Evolutionary conservation across 495 filamentous ascomycete genomes (phyloP), one percentile per base, ranked within the genome.

Genomic region (Hyphodiscus hymeniophilus): DNA sequence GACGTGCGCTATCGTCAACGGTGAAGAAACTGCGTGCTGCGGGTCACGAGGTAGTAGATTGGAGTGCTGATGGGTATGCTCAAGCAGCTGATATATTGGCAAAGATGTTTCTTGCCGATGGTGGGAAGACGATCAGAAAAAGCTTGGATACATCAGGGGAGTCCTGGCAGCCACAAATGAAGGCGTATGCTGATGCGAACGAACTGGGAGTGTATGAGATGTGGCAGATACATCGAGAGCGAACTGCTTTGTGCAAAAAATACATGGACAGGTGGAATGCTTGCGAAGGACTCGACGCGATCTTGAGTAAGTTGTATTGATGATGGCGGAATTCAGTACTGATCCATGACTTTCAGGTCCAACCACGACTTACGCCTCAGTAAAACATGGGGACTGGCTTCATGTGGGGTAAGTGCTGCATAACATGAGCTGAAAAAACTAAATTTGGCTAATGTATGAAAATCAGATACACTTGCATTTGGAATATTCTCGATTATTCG

Each of bases 1-100:
- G 48, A 17, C 47, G 73, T 8, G 69, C 66, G 2, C 54, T 80
- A 35, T 42, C n/a, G n/a, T 15, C 12, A 15, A 38, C 34, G 7
- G 34, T 16, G 6, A 7, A 16, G 18, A 38, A 38, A 13, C 18
- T 38, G 7, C 2, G 34, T 6, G 34, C 34, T 15, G 34, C 34
- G 13, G 34, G 34, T 38, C 34, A 38, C 17, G 34, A 38, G 7
- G n/a, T 38, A n/a, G 34, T 38, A 17, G 34, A 38, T 11, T 38
- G 34, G 34, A 15, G n/a, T 38, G 2, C 1, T 38, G 34, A 38
- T 2, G 34, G 34, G 8, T 15, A 38, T 38, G 18, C 6, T 6
- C 34, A 38, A 16, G 34, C n/a, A 15, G n/a, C n/a, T 6, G 12
- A 38, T 20, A 38, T 38, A 7, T 6, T 16, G 34, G 34, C 34